phyloP scores from a whole-genome alignment of 176 grass and related monocot species.

The Carex scoparia region DNA sequence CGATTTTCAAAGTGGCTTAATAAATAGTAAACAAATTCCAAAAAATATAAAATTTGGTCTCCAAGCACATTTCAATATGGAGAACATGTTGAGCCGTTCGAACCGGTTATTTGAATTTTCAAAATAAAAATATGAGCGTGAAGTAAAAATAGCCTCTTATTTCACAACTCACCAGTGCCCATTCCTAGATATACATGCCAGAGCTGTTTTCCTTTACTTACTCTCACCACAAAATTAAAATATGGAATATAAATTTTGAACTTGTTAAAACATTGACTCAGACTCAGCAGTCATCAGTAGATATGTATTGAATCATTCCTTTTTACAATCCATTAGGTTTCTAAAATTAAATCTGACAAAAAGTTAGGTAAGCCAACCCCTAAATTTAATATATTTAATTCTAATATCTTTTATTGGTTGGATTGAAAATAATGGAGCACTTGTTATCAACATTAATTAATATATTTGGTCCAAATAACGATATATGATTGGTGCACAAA shows the following conservation, averaged over 20 bases:
- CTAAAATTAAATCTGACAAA: not conserved
- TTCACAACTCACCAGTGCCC: too few species aligned
- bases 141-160: too few species aligned
- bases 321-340: not conserved
- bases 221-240: not conserved
- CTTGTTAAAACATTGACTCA: not conserved
- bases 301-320: not conserved
- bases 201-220: not conserved
- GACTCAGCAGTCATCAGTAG: not conserved
- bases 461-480: not conserved
- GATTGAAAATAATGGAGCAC: not conserved
- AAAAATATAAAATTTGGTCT: too few species aligned
- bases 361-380: not conserved
- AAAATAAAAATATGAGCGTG: too few species aligned
- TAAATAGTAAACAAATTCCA: too few species aligned
- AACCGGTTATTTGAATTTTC: too few species aligned
- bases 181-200: not conserved
- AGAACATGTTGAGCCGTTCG: too few species aligned
- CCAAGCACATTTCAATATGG: too few species aligned
- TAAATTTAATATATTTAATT: not conserved
- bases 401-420: not conserved
- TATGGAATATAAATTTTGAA: not conserved
- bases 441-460: not conserved
- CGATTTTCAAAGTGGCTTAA: too few species aligned
- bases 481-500: not conserved